Evolutionary conservation across 192 early-diverging fungal genomes (phyloP), one percentile per base, ranked within the genome.

Genomic region (Dissophora globulifera): DNA sequence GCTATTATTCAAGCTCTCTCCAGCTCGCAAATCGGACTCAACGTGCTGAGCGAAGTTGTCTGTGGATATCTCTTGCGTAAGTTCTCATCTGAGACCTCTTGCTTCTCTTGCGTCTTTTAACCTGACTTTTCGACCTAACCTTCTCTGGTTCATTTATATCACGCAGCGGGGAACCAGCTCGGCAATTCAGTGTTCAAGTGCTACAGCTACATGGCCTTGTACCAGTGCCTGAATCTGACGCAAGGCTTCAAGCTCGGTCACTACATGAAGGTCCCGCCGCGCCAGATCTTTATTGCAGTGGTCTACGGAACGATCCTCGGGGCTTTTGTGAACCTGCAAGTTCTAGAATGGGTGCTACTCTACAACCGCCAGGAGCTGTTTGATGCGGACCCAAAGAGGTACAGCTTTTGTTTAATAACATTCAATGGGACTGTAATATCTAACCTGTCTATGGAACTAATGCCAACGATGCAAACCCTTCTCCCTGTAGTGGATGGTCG

Each of bases 191-290:
- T 75, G 17, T 91, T 90, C 82, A 91, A 91, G 71, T 82, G 80
- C 33, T 81, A 85, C 55, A 80, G 83, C 26, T 82, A 81, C 49
- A 81, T 81, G 53, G 82, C 89, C 5, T 83, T 93, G 81, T 74
- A 82, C n/a, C 95, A 98, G 81, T 90, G 90, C 50, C 66, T 96
- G 25, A 83, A 85, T 22, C 83, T 96, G 32, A 76, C 91, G 3
- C 38, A 62, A 46, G 91, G 92, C 58, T 79, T 95, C 35, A 95
- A 95, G 65, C 78, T 94, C 3, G 69, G 69, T 10, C 69, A 72
- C 38, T 72, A 72, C 25, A 72, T 72, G 69, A 72, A 72, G 16
- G 69, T 72, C 12, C 69, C 69, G 1, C 69, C 69, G 13, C 52
- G 55, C 31, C 40, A 72, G 20, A 72, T 72, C 31, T 64, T 72